Base-by-base conservation (phyloP, 768 basidiomycete genomes). In the Phylloporus sp. region DNA sequence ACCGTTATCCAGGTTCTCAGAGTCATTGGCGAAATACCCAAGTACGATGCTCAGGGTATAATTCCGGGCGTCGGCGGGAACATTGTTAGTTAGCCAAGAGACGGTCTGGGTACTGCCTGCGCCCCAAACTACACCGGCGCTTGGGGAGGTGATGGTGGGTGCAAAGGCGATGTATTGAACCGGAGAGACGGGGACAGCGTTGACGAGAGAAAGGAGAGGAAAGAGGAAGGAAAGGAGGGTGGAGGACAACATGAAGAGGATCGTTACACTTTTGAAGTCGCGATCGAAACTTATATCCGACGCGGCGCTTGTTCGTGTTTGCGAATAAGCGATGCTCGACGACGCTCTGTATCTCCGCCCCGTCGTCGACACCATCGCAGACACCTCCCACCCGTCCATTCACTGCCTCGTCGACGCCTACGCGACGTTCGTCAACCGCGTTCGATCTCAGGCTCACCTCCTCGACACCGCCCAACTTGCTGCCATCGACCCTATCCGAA, bases 321-420 rank as follows among this genome's bases (percentile, higher is more conserved):
- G n/a, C n/a, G n/a, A n/a, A n/a, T n/a, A n/a, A n/a, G n/a, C n/a
- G n/a, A n/a, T n/a, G n/a, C n/a, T n/a, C n/a, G n/a, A n/a, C n/a
- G n/a, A n/a, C n/a, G n/a, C n/a, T 8, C 36, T 27, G 0, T 65
- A 52, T 49, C 58, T 81, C 29, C 62, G 58, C 20, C 75, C 79
- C 1, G 67, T 75, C 34, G 53, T 80, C 14, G 64, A 70, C 36
- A 76, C 74, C 10, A 69, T 84, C 31, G 43, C 70, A 9, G 71
- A 73, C 49, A 78, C 80, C 4, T 52, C 72, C 21, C 59, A 66
- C n/a, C 62, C 77, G n/a, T 69, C 75, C 1, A 46, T 68, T 22
- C 78, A 80, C 53, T 80, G 82, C 60, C 64, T 85, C 48, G 65
- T 74, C 32, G 82, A 86, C 57, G 81, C 84, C 10, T 86, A 86